Evolutionary conservation across 768 basidiomycete species (phyloP).

Genomic region (Floccularia luteovirens): DNA sequence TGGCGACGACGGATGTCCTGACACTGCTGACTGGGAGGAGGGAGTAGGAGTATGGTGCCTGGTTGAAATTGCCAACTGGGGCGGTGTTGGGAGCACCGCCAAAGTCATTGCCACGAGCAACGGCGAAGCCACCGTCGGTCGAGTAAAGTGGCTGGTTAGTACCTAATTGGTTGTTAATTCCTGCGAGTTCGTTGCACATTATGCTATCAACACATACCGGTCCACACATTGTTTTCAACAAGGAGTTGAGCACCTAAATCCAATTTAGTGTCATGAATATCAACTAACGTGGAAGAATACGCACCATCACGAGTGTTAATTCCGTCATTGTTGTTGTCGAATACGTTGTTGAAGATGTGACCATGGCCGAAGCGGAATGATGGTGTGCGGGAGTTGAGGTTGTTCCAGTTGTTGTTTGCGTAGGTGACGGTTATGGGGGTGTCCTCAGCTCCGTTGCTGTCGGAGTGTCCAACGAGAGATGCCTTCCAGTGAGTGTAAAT

Average conservation of each 20-base stretch:
- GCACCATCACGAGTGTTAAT: slow-evolving; percentile 33
- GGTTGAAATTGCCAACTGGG: slow-evolving; percentile 21
- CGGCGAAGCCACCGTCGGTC: slow-evolving; percentile 32
- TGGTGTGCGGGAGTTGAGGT: slow-evolving; percentile 36
- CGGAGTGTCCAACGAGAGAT: slow-evolving; percentile 34
- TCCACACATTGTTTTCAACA: slow-evolving; percentile 40
- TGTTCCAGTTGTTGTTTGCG: slow-evolving; percentile 33
- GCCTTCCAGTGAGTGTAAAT: slow-evolving; percentile 33
- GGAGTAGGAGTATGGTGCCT: slow-evolving; percentile 25
- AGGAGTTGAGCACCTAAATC: slow-evolving; percentile 32
- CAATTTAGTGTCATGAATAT: not conserved
- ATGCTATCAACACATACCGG: slow-evolving; percentile 15
- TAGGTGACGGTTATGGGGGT: slow-evolving; percentile 33
- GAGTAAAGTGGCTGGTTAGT: slow-evolving; percentile 30
- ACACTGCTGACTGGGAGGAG: slow-evolving; percentile 19
- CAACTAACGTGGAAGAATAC: not conserved
- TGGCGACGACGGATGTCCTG: slow-evolving; percentile 13
- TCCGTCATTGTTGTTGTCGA: slow-evolving; percentile 33
- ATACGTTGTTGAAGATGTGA: slow-evolving; percentile 38
- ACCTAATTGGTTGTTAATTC: too few relatives aligned
- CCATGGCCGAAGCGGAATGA: slow-evolving; percentile 39
- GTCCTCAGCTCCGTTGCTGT: slow-evolving; percentile 30
- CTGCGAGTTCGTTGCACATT: too few relatives aligned
- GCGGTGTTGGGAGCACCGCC: slow-evolving; percentile 17
- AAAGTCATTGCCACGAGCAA: slow-evolving; percentile 29